Evolutionary conservation across 352 stramenopile species (phyloP), one percentile per base, ranked within the genome.

Genomic region (Phytopythium mirpurense): DNA sequence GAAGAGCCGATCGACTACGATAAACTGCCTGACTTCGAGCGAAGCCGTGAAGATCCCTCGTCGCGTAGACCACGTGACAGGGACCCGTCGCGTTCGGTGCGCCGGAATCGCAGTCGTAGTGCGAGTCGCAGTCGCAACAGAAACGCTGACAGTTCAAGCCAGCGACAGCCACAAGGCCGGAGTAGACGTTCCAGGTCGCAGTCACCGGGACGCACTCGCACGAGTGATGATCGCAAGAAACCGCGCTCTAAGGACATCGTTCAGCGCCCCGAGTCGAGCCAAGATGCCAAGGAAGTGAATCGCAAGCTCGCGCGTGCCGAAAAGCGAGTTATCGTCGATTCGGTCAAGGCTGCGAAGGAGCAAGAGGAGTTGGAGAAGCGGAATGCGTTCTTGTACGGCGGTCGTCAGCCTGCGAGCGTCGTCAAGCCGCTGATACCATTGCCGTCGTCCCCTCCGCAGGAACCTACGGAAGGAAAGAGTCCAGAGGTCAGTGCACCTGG

Each of bases 1-100:
- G 78, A 91, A 0, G 71, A 78, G 52, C 73, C 75, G 5, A 90
- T 92, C n/a, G 76, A 94, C 43, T 92, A 90, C 49, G 75, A 80
- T 7, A 90, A 85, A 45, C 37, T 94, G 10, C 81, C 79, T 0
- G 70, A 86, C 53, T 88, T 88, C 60, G 74, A 86, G 26, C 41
- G 49, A 11, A 34, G 15, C 11, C 44, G 45, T 38, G 18, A 35
- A 8, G 37, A 27, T 14, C 37, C 23, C 10, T 45, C 16, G 3
- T 18, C 0, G 15, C 2, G 12, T 23, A 32, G 67, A 58, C 29
- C 51, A 24, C 32, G 62, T 47, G 14, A 53, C 53, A 52, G 56
- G 56, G 10, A 14, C 7, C 5, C 27, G 21, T 37, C 37, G 12
- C 37, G 32, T 18, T 34, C 56, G 5, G 49, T 61, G n/a, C 59